phyloP scores from a whole-genome alignment of 2,329 filamentous ascomycete genomes.

The Colletotrichum sp. region DNA sequence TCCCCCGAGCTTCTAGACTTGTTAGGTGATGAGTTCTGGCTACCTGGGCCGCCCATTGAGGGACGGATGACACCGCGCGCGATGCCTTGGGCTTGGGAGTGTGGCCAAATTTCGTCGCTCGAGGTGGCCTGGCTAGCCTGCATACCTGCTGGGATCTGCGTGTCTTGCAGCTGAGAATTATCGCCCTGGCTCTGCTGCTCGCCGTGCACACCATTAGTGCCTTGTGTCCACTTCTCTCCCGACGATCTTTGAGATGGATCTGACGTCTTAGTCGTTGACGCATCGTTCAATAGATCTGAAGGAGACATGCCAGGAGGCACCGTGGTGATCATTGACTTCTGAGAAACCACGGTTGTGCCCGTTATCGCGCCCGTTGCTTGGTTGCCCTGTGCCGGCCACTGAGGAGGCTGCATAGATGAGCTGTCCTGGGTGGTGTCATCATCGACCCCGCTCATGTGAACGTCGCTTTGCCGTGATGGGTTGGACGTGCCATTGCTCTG shows the following conservation, averaged over 20 bases:
- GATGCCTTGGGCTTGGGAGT: conserved; percentile 63
- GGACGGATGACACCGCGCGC: conserved; percentile 38
- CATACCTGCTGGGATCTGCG: conserved; percentile 42
- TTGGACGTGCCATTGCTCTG: conserved; percentile 63
- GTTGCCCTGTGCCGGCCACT: conserved; percentile 33
- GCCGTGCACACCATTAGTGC: conserved; percentile 68
- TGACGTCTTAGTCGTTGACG: conserved; percentile 91
- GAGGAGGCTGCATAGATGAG: conserved; percentile 55
- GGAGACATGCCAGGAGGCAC: conserved; percentile 63
- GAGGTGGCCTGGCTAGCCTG: conserved; percentile 49
- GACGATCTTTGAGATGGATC: conserved; percentile 70
- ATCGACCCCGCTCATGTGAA: conserved; percentile 65
- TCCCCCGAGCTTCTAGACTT: conserved; percentile 31
- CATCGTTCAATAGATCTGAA: conserved; percentile 75
- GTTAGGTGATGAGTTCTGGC: conserved; percentile 42
- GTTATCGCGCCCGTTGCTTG: conserved; percentile 44
- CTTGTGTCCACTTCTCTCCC: conserved; percentile 72
- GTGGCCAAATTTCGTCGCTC: conserved; percentile 59
- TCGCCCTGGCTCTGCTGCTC: conserved; percentile 43
- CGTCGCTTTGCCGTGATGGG: conserved; percentile 55
- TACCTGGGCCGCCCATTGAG: conserved; percentile 32
- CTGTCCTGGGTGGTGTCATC: conserved; percentile 50
- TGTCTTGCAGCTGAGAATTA: conserved; percentile 58
- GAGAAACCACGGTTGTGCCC: conserved; percentile 66
- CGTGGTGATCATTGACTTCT: conserved; percentile 64